Evolutionary conservation across 352 stramenopile genomes (phyloP), one percentile per base, ranked within the genome.

Genomic region (Globisporangium rhizosaccharum): DNA sequence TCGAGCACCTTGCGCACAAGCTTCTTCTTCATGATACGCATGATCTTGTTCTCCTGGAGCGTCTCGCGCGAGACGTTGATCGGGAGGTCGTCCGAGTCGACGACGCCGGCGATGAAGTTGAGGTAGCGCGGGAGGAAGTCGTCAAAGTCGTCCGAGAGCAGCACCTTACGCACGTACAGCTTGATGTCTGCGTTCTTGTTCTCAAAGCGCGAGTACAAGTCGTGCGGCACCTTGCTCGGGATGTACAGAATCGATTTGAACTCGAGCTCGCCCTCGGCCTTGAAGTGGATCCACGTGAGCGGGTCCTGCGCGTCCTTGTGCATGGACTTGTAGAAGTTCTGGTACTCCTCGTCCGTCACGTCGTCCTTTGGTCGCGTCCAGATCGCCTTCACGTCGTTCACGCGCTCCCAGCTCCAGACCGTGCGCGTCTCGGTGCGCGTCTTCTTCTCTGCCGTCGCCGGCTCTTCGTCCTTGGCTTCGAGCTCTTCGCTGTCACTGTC

Each of bases 1-100:
- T 99, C 98, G 20, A 99, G 82, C 37, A 96, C 92, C 79, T 99
- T 99, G 67, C 97, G 90, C n/a, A 99, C 96, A 18, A 99, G 77
- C 68, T 99, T 99, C 87, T 99, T 99, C 59, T 96, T 95, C 70
- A 99, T 99, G 47, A 99, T 96, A 62, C 98, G 96, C 54, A 99
- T 71, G 57, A 99, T 97, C 74, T 99, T 99, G 75, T 98, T 97
- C 76, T 99, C 96, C 72, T 99, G 97, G 48, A 99, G 82, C 53
- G 94, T 99, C 75, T 99, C 97, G 61, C 98, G 92, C 59, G 97
- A 99, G 25, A 99, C 97, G 71, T 99, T 99, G 56, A 99, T 96
- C 9, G 98, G 98, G 37, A 99, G 75, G 73, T 99, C 97, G 65
- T 99, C 97, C 50, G 85, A 98, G 83, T 99, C 97, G 20, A 99